These are phyloP conservation scores for Fusarium domesticum DNA, from an alignment of 2,329 filamentous ascomycete species.

Conservation along the genomic window DNA sequence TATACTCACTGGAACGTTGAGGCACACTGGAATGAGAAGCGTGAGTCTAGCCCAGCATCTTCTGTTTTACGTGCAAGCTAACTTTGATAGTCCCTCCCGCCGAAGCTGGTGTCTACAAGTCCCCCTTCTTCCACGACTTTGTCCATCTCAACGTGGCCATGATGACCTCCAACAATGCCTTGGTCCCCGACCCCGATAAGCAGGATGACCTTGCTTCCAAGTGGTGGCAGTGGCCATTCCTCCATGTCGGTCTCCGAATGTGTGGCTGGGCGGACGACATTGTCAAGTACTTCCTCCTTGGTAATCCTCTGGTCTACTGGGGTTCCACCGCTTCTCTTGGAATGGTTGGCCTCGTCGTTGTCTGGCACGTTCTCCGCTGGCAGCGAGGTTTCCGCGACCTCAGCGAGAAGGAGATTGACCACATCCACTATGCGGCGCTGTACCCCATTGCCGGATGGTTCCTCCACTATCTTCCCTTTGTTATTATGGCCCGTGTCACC, in stretches of 20 bases:
- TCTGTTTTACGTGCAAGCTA: slow-evolving; percentile 2
- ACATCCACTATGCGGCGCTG: slow-evolving; percentile 88
- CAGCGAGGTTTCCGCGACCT: slow-evolving; percentile 91
- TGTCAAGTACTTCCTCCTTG: slow-evolving; percentile 97
- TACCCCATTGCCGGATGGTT: slow-evolving; percentile 95
- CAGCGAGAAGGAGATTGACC: slow-evolving; percentile 75
- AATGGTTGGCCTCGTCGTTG: slow-evolving; percentile 66
- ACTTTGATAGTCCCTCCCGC: slow-evolving; percentile 70
- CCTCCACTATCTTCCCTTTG: slow-evolving; percentile 92
- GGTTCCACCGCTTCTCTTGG: slow-evolving; percentile 78
- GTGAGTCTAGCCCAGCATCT: slow-evolving; percentile 53
- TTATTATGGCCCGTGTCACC: slow-evolving; percentile 97
- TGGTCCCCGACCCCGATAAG: slow-evolving; percentile 97
- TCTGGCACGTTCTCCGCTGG: slow-evolving; percentile 91
- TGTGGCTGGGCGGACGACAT: slow-evolving; percentile 95
- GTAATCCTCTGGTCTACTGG: slow-evolving; percentile 97
- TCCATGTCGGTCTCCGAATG: slow-evolving; percentile 95
- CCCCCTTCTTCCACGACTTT: slow-evolving; percentile 96
- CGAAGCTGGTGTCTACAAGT: slow-evolving; percentile 90
- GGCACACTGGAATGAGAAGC: slow-evolving; percentile 87
- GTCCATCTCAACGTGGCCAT: slow-evolving; percentile 98
- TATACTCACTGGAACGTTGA: slow-evolving; percentile 99
- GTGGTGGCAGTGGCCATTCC: slow-evolving; percentile 98
- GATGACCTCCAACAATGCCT: slow-evolving; percentile 99
- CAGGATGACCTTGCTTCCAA: slow-evolving; percentile 95